Conservation (phyloP, 139 green algal species). For the Coelastrella sp. region DNA sequence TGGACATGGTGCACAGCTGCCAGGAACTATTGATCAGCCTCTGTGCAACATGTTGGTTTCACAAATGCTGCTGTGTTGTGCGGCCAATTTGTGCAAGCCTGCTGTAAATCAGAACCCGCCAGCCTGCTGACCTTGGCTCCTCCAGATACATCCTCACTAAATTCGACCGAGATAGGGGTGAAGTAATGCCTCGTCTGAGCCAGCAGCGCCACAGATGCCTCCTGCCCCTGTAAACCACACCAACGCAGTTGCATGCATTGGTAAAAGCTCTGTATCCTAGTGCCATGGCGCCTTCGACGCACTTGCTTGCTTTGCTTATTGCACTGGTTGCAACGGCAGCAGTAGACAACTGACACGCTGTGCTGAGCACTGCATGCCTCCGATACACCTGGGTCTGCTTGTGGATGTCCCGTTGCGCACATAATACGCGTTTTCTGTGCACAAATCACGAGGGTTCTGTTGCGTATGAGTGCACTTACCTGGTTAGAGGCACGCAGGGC, state of each 20-base stretch:
- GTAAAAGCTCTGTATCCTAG: background rate
- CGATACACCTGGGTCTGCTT: too few relatives aligned
- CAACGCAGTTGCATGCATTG: background rate
- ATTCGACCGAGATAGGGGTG: conserved; percentile 42
- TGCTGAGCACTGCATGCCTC: too few relatives aligned
- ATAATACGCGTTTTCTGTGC: too few relatives aligned
- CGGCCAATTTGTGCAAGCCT: too few relatives aligned
- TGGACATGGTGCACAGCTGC: too few relatives aligned
- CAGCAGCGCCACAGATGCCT: conserved; percentile 16
- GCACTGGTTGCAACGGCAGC: background rate
- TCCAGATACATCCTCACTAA: conserved; percentile 41
- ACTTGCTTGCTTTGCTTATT: background rate
- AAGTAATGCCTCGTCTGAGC: conserved; percentile 45
- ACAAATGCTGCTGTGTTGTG: too few relatives aligned
- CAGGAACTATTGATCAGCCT: too few relatives aligned
- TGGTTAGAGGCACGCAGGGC: conserved; percentile 28
- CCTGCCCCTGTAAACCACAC: conserved; percentile 24
- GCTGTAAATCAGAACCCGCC: background rate
- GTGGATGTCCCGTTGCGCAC: too few relatives aligned
- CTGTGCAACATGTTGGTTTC: too few relatives aligned
- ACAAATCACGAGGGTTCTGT: background rate
- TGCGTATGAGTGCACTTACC: conserved; percentile 8
- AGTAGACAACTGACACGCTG: background rate
- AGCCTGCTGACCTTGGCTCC: conserved; percentile 28
- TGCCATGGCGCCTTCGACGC: too few relatives aligned